A percentile compares a stretch with the other conserved stretches of the same genome.
Evolutionary conservation across 2,329 filamentous ascomycete species (phyloP).

Genomic region (Talaromyces amestolkiae): DNA sequence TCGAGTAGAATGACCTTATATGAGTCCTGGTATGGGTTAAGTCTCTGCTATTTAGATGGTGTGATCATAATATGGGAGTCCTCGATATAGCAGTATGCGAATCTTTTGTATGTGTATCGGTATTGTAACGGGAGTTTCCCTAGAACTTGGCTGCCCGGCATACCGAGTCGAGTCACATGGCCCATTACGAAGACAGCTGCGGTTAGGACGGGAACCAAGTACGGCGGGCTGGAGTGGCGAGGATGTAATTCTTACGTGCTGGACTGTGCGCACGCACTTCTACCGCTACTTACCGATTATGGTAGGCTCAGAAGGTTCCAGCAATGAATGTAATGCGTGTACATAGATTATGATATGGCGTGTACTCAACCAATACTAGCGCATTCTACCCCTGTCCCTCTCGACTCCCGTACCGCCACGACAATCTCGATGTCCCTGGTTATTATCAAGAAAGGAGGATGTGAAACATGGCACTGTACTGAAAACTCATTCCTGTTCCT

Average conservation of each 20-base stretch:
- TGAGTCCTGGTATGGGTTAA: not conserved
- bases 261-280: not conserved
- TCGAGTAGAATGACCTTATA: slow-evolving; percentile 13
- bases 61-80: not conserved
- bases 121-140: not conserved
- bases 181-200: not conserved
- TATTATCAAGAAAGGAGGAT: not conserved
- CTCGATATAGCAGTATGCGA: not conserved
- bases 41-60: not conserved
- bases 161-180: not conserved
- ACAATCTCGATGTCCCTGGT: too few species aligned
- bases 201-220: not conserved
- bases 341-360: not conserved
- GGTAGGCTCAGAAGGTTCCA: not conserved
- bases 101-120: not conserved
- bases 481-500: slow-evolving; percentile 1
- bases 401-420: not conserved
- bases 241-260: not conserved
- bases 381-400: not conserved
- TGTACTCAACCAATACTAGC: not conserved
- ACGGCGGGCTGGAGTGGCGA: not conserved
- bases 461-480: not conserved
- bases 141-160: not conserved
- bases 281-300: not conserved
- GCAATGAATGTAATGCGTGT: not conserved